Percentiles rank a stretch among this genome's conserved stretches.
phyloP scores from a whole-genome alignment of 139 green algal species.

The Chlamydomonas sphaeroides region DNA sequence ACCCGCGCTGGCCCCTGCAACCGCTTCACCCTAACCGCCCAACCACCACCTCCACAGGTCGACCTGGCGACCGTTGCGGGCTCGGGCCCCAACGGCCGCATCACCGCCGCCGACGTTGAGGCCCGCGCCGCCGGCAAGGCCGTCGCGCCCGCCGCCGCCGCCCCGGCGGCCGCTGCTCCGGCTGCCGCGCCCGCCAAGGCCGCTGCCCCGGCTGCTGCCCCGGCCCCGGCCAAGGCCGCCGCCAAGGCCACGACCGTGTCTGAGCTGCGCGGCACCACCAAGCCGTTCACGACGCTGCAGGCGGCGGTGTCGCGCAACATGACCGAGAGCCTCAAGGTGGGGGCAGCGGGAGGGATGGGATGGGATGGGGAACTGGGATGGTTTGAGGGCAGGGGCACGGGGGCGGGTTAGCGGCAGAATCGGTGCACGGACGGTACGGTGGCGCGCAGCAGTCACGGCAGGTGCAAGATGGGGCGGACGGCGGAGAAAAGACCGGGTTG shows the following conservation, averaged over 20 bases:
- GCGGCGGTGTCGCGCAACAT: slow-evolving; percentile 94
- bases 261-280: slow-evolving; percentile 87
- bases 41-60: slow-evolving; percentile 64
- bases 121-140: slow-evolving; percentile 60
- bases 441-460: no score
- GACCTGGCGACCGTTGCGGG: slow-evolving; percentile 87
- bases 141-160: slow-evolving; percentile 49
- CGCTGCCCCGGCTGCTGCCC: slow-evolving; percentile 44
- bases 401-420: no score
- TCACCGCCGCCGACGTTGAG: slow-evolving; percentile 95
- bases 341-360: slow-evolving; percentile 16
- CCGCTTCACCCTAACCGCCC: no score
- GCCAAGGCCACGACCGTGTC: slow-evolving; percentile 72
- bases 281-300: slow-evolving; percentile 94
- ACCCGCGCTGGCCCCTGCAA: no score
- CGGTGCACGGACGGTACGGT: no score
- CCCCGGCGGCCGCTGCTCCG: slow-evolving; percentile 54
- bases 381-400: no score
- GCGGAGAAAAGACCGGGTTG: no score
- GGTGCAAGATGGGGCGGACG: no score
- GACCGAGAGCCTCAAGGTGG: slow-evolving; percentile 89
- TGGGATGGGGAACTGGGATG: no score
- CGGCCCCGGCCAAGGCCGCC: slow-evolving; percentile 39
- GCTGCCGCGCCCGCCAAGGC: slow-evolving; percentile 48
- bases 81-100: slow-evolving; percentile 90